Evolutionary conservation across 169 alveolate species (phyloP), one percentile per base, ranked within the genome.

Genomic region (Eimeria acervulina): DNA sequence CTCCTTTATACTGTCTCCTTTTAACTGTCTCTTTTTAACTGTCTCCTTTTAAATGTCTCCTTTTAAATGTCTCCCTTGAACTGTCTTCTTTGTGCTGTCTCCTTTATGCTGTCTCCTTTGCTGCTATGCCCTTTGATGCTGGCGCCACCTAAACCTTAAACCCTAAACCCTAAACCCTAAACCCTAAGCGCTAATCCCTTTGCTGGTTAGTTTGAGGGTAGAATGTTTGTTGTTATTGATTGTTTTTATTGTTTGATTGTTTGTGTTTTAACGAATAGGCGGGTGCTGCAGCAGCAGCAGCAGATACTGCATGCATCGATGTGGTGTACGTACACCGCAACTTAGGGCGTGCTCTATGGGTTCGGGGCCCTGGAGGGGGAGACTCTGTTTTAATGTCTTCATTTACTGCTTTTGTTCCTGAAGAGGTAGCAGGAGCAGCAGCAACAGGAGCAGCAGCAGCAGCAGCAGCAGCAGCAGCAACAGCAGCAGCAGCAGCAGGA

Each of bases 261-360:
- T 4, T 33, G n/a, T 72, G 28, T 72, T 72, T 26, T 72, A 17
- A n/a, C n/a, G n/a, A n/a, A n/a, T n/a, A n/a, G n/a, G n/a, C n/a
- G 52, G n/a, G 52, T 42, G 84, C 15, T 8, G 84, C 84, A 17
- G 84, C 44, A 17, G 28, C 44, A 12, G 55, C 55, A 12, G 12
- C 55, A 12, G 55, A 47, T 5, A 7, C 55, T 47, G 55, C 55
- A 47, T 47, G 55, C 84, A 21, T 72, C 28, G 84, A 72, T 33
- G 84, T 72, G 84, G 84, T 72, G 84, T 72, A 72, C 84, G 28
- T 72, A 72, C 84, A 72, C 84, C 84, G 47, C 21, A 28, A 33
- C 44, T 42, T 72, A 21, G 2, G n/a, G 4, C 84, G 84, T 28
- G 84, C 51, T 5, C 84, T 72, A 17, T 72, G 84, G 84, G 84